A percentile compares a stretch with the other conserved stretches of the same genome.
Conservation (phyloP, 2,329 filamentous ascomycete genomes). For the Cladosporium oxysporum region DNA sequence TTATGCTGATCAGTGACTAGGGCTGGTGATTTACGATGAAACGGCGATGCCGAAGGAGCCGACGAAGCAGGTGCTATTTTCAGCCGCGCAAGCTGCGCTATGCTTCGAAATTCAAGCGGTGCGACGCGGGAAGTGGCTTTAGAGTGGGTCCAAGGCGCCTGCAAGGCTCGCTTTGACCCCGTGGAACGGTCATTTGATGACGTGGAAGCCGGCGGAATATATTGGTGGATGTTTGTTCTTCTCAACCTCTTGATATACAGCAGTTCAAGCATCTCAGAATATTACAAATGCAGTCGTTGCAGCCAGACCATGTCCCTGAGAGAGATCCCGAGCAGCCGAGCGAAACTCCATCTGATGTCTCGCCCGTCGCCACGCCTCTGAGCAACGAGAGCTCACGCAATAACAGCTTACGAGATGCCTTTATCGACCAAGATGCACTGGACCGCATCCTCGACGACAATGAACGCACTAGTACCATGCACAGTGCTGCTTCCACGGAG, state of each 20-base stretch:
- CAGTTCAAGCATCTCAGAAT: conserved; percentile 1
- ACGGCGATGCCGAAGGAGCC: conserved; percentile 14
- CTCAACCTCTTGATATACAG: conserved; percentile 14
- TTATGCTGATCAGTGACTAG: conserved; percentile 39
- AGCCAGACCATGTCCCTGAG: conserved; percentile 26
- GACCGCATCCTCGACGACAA: conserved; percentile 38
- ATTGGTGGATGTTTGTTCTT: conserved; percentile 18
- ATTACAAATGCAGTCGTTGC: conserved; percentile 29
- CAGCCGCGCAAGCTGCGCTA: not conserved
- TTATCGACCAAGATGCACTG: conserved; percentile 49
- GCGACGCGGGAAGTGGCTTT: not conserved
- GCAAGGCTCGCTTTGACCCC: too few species aligned
- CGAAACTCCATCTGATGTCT: conserved; percentile 2
- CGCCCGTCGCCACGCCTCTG: conserved; percentile 7
- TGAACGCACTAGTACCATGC: conserved; percentile 35
- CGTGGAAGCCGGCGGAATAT: conserved; percentile 17
- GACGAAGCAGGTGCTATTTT: conserved; percentile 14
- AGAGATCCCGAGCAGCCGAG: conserved; percentile 18
- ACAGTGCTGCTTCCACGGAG: conserved; percentile 59
- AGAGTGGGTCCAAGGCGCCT: conserved; percentile 2
- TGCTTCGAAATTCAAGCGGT: not conserved
- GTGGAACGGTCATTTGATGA: not conserved
- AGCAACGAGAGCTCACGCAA: conserved; percentile 14
- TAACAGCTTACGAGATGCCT: conserved; percentile 30
- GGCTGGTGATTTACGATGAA: conserved; percentile 21